A percentile compares a stretch with the other conserved stretches of the same genome.
phyloP scores from a whole-genome alignment of 768 basidiomycete genomes.

The Termitomyces sp. region DNA sequence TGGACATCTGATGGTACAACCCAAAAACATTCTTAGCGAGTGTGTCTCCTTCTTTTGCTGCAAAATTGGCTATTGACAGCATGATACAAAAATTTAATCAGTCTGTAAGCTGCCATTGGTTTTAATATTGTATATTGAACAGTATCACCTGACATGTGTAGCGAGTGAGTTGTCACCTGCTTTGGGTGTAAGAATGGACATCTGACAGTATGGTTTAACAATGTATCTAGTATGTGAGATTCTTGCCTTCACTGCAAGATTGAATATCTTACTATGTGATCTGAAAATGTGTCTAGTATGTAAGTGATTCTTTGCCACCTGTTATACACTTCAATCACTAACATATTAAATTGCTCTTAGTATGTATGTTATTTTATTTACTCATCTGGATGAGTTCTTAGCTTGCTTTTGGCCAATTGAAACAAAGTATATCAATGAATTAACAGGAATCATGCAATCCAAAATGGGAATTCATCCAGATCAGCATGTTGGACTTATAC shows the following conservation, averaged over 20 bases:
- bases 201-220: not conserved
- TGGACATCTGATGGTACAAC: not conserved
- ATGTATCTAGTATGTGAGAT: not conserved
- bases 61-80: not conserved
- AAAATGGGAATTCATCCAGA: not conserved
- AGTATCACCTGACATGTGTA: not conserved
- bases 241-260: not conserved
- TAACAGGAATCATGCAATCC: not conserved
- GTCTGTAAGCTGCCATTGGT: not conserved
- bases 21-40: not conserved
- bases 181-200: not conserved
- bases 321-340: not conserved
- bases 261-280: not conserved
- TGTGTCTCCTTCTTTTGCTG: not conserved
- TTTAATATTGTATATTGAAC: not conserved
- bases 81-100: not conserved
- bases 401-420: not conserved
- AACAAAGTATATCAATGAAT: not conserved
- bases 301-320: not conserved
- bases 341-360: not conserved
- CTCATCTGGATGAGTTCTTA: accelerated
- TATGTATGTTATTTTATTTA: not conserved
- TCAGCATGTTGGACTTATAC: not conserved
- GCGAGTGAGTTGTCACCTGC: not conserved
- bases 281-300: not conserved